phyloP scores from a whole-genome alignment of 2,329 filamentous ascomycete species.

The Trichoderma sp. region DNA sequence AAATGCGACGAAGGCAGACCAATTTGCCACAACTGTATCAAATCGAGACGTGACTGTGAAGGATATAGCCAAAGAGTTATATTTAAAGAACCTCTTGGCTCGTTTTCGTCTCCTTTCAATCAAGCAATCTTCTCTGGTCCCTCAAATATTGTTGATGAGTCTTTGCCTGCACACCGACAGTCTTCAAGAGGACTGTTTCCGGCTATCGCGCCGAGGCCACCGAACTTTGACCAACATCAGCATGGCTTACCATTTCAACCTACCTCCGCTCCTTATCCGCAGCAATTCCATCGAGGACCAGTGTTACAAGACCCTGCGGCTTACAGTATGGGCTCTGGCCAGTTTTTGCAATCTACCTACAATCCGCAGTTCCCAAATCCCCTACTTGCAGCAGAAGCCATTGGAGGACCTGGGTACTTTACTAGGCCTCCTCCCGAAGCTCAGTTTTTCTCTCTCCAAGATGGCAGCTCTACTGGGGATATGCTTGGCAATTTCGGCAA shows the following conservation, averaged over 20 bases:
- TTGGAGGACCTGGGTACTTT: not conserved
- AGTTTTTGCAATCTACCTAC: conserved; percentile 10
- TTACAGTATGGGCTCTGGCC: not conserved
- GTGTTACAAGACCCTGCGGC: not conserved
- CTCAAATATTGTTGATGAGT: conserved; percentile 31
- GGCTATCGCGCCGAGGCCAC: conserved; percentile 55
- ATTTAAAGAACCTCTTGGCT: conserved; percentile 66
- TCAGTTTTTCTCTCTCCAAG: not conserved
- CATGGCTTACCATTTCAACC: conserved; percentile 12
- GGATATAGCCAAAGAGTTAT: conserved; percentile 80
- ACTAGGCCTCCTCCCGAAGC: not conserved
- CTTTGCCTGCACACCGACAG: conserved; percentile 37
- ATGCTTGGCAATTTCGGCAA: not conserved
- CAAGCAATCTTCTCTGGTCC: conserved; percentile 43
- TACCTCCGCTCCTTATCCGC: not conserved
- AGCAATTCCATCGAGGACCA: conserved; percentile 18
- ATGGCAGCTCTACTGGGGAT: not conserved
- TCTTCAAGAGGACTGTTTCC: conserved; percentile 41
- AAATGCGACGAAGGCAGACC: conserved; percentile 93
- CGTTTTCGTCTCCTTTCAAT: conserved; percentile 43
- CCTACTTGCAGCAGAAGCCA: conserved; percentile 20
- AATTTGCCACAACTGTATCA: conserved; percentile 80
- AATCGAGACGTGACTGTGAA: conserved; percentile 81
- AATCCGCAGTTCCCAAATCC: conserved; percentile 27
- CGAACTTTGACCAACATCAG: conserved; percentile 31